Evolutionary conservation across 441 rosid species (phyloP).

Genomic region (Brassica balearica): DNA sequence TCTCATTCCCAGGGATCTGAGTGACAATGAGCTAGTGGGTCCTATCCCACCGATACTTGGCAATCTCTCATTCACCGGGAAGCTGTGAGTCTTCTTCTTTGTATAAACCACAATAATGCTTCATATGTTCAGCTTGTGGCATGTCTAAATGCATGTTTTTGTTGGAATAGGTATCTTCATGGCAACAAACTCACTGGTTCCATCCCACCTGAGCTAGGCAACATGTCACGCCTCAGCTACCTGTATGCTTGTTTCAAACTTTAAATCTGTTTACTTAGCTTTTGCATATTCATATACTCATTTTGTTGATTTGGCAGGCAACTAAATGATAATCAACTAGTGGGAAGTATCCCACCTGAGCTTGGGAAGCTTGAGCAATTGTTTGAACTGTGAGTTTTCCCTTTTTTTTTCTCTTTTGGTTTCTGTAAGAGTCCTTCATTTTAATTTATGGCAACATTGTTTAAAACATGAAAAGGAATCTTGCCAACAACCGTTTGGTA

Average conservation of each 20-base stretch:
- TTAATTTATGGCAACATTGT: not conserved
- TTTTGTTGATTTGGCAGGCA: slow-evolving; percentile 53
- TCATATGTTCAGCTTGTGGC: not conserved
- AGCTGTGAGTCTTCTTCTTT: slow-evolving; percentile 59
- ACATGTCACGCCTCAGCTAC: slow-evolving; percentile 91
- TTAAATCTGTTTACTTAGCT: not conserved
- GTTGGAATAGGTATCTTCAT: slow-evolving; percentile 67
- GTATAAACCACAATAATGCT: not conserved
- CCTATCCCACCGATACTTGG: slow-evolving; percentile 86
- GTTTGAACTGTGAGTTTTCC: slow-evolving; percentile 76
- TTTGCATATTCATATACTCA: not conserved
- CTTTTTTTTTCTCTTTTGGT: not conserved
- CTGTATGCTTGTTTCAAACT: slow-evolving; percentile 52
- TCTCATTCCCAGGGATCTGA: slow-evolving; percentile 65
- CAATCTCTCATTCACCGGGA: slow-evolving; percentile 80
- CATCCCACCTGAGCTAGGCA: slow-evolving; percentile 92
- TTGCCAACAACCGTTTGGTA: slow-evolving; percentile 76
- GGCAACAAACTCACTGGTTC: slow-evolving; percentile 85
- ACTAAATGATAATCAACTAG: slow-evolving; percentile 69
- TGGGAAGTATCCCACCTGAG: slow-evolving; percentile 82
- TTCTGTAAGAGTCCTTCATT: not conserved
- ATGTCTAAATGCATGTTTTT: not conserved
- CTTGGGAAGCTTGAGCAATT: slow-evolving; percentile 85
- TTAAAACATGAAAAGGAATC: slow-evolving; percentile 63
- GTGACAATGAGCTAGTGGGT: slow-evolving; percentile 85